Conservation (phyloP, 257 asterid genomes). For the Ilex aquifolium region DNA sequence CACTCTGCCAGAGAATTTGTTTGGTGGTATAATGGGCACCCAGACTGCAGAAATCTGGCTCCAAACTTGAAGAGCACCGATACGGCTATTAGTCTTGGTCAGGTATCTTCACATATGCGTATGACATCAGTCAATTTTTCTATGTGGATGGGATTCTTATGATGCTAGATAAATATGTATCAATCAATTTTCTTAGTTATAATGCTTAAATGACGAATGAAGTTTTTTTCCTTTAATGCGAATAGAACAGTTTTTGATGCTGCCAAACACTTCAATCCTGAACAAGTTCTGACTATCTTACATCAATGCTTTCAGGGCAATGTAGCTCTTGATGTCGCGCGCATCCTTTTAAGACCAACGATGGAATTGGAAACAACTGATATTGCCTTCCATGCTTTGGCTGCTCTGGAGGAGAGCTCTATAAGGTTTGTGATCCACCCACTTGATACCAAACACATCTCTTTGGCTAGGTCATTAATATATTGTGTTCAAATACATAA, state of each 20-base stretch:
- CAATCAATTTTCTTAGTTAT: too few relatives aligned
- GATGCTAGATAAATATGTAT: too few relatives aligned
- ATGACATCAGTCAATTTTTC: not conserved
- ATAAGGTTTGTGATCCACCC: conserved; percentile 48
- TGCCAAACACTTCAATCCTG: not conserved
- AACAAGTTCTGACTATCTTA: conserved; percentile 1
- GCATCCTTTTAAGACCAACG: conserved; percentile 77
- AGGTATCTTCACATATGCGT: conserved; percentile 34
- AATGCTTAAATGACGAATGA: too few relatives aligned
- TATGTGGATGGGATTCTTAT: too few relatives aligned
- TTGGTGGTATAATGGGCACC: conserved; percentile 99
- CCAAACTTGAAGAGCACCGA: conserved; percentile 75
- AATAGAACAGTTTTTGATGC: not conserved
- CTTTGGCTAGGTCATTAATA: not conserved
- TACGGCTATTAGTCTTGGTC: conserved; percentile 88
- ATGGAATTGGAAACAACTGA: conserved; percentile 76
- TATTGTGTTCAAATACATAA: conserved; percentile 11
- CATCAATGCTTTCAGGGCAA: conserved; percentile 53
- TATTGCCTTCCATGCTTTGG: conserved; percentile 74
- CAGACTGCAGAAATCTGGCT: conserved; percentile 65
- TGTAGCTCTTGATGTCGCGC: conserved; percentile 96
- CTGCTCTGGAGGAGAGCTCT: conserved; percentile 64
- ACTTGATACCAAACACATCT: conserved; percentile 1
- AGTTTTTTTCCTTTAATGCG: too few relatives aligned
- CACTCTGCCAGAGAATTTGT: conserved; percentile 88